Base-by-base conservation (phyloP, 148 eudicot genomes). In the Rhododendron ferrugineum region DNA sequence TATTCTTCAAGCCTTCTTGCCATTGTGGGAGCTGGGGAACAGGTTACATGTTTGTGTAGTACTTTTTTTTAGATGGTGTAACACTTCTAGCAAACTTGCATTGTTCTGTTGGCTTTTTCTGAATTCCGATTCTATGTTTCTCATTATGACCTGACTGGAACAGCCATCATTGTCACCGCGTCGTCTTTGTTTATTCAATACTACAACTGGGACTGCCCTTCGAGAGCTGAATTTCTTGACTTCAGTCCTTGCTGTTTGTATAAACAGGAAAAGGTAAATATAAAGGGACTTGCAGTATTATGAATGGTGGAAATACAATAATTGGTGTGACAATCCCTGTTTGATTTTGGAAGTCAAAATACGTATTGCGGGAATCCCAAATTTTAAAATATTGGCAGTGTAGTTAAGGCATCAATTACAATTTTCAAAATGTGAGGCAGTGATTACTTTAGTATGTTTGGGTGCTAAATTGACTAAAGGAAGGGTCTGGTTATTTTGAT, bases 21-120 rank as follows among this genome's bases (percentile, higher is more conserved):
- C 86, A 92, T 97, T 83, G 99, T 97, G 83, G 99, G 99, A 86
- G 99, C 99, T 90, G 99, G 98, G 83, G 95, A 95, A 92, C 99
- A 95, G 98, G 99, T 97, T 66, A 13, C 18, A n/a, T 34, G 34
- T 20, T 68, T 80, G 62, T 70, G 49, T 23, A 62, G 26, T 62
- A 62, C 68, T 62, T 18, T 22, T 20, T 77, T 62, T 64, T 23
- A 56, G 70, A 56, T 30, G 77, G 73, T 32, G 11, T 34, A 9
- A 5, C 60, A 56, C 60, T 56, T 16, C 60, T 70, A 50, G 49
- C 37, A 36, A 75, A 36, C 34, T 47, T 52, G 6, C 26, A 3
- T 23, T 75, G 16, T 36, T 77, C 14, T 72, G 6, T 5, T 54
- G 36, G 13, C 3, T 34, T 84, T 70, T 75, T 81, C 10, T 22